phyloP scores from a whole-genome alignment of 73 alveolate species.

The Urostyla sp. region DNA sequence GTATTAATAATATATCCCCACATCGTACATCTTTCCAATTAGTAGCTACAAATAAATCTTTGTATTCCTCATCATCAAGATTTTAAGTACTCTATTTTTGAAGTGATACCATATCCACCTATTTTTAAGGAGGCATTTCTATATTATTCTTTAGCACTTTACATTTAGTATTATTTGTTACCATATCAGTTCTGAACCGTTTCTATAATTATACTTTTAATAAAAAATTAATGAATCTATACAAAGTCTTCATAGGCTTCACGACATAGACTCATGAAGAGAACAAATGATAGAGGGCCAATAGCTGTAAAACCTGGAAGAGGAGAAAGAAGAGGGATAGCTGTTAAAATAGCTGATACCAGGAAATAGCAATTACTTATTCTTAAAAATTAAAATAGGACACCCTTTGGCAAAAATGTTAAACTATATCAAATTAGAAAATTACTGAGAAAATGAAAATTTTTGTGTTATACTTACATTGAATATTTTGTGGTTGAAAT shows the following conservation, averaged over 20 bases:
- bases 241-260: constrained; percentile 93
- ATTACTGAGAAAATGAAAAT: too few species aligned
- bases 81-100: too few species aligned
- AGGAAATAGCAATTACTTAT: constrained; percentile 79
- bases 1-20: constrained; percentile 79
- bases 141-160: neutral
- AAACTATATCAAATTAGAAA: neutral
- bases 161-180: constrained; percentile 51
- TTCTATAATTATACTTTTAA: constrained; percentile 44
- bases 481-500: constrained; percentile 28
- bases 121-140: too few species aligned
- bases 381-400: constrained; percentile 69
- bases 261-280: constrained; percentile 88
- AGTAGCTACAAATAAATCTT: too few species aligned
- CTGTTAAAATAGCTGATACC: constrained; percentile 71
- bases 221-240: neutral
- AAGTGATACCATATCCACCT: too few species aligned
- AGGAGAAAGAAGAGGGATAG: constrained; percentile 91
- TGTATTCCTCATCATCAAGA: too few species aligned
- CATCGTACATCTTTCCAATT: constrained; percentile 29
- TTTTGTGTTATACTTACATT: constrained; percentile 6
- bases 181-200: constrained; percentile 58
- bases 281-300: constrained; percentile 91
- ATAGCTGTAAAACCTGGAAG: constrained; percentile 89
- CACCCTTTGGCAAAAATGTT: constrained; percentile 71